These are phyloP conservation scores for Torulaspora maleeae DNA, from an alignment of 805 yeast genomes.

Conservation along the genomic window DNA sequence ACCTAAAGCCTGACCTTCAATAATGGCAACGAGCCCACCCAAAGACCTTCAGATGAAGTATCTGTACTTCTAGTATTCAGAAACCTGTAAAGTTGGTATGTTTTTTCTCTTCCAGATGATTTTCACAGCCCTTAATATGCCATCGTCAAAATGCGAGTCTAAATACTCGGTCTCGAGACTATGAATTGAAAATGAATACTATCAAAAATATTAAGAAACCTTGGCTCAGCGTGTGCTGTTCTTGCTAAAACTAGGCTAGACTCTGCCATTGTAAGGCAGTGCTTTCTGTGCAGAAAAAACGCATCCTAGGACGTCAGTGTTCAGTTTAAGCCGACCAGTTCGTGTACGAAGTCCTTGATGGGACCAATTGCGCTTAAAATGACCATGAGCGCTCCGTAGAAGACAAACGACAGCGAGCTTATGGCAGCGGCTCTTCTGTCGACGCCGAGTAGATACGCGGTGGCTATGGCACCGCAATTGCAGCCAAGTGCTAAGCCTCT, in stretches of 20 bases:
- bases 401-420: constrained; percentile 63
- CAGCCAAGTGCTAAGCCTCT: constrained; percentile 74
- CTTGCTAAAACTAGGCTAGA: no score
- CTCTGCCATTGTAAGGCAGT: no score
- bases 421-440: constrained; percentile 81
- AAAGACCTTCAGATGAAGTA: background rate
- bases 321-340: constrained; percentile 42
- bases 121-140: constrained; percentile 2
- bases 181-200: background rate
- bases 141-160: background rate
- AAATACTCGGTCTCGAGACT: background rate
- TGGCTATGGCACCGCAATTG: constrained; percentile 78
- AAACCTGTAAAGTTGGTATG: background rate
- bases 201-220: background rate
- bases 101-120: background rate
- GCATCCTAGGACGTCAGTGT: background rate
- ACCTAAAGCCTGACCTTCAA: background rate
- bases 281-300: no score
- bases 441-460: constrained; percentile 62
- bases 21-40: background rate
- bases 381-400: constrained; percentile 71
- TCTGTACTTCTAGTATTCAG: background rate
- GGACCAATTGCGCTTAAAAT: constrained; percentile 59
- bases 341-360: constrained; percentile 43
- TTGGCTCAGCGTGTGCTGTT: background rate